These are phyloP conservation scores for Medicago truncatula DNA, from an alignment of 306 rosid genomes.

Conservation along the genomic window DNA sequence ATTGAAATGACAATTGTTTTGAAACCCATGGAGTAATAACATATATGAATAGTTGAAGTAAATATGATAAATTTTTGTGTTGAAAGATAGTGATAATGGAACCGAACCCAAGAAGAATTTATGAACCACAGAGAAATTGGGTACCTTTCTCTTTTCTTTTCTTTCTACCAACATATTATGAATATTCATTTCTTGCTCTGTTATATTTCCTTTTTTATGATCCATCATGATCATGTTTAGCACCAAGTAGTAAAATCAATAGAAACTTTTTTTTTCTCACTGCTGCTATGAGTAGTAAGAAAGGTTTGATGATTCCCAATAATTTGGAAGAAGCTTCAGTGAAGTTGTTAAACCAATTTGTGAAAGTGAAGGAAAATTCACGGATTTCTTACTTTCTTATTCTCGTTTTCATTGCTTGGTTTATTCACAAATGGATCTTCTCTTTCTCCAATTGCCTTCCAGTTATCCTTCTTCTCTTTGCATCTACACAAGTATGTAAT, in stretches of 20 bases:
- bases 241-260: too few species aligned
- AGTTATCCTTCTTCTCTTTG: conserved; percentile 68
- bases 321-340: conserved; percentile 47
- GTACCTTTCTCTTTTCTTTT: too few species aligned
- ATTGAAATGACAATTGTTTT: too few species aligned
- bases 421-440: conserved; percentile 79
- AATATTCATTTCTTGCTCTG: conserved; percentile 21
- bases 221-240: too few species aligned
- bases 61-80: too few species aligned
- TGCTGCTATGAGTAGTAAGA: conserved; percentile 33
- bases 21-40: too few species aligned
- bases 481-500: conserved; percentile 76
- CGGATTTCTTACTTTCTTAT: conserved; percentile 55
- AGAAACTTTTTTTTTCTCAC: not conserved
- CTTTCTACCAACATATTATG: not conserved
- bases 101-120: too few species aligned
- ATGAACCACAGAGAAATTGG: too few species aligned
- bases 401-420: conserved; percentile 69
- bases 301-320: conserved; percentile 42
- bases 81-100: too few species aligned
- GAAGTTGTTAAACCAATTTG: conserved; percentile 53
- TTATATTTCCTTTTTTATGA: not conserved
- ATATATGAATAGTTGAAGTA: too few species aligned
- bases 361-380: conserved; percentile 49
- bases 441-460: conserved; percentile 81